Conservation (phyloP, 1,139 yeast species). For the Cylindricascospora bacillispora region DNA sequence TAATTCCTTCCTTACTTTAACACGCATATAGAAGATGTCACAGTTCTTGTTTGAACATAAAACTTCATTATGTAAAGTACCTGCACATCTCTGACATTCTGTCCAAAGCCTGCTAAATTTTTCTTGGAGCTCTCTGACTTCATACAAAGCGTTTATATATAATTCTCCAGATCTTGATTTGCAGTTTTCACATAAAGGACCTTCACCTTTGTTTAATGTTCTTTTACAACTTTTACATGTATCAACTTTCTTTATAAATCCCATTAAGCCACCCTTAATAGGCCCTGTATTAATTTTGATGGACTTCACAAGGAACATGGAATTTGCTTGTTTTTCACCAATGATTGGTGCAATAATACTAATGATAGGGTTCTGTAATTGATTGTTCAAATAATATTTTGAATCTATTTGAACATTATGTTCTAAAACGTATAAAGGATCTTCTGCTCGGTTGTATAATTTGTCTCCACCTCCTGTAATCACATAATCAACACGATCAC, state of each 20-base stretch:
- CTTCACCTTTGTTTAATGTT: constrained; percentile 60
- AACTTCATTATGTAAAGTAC: constrained; percentile 90
- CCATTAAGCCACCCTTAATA: constrained; percentile 66
- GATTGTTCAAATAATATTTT: constrained; percentile 86
- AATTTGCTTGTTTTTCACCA: constrained; percentile 75
- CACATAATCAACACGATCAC: constrained; percentile 97
- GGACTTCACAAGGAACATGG: constrained; percentile 49
- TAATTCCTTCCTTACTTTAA: constrained; percentile 84
- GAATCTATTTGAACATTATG: constrained; percentile 90
- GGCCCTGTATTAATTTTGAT: constrained; percentile 39
- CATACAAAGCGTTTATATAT: constrained; percentile 67
- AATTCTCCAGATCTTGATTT: constrained; percentile 58
- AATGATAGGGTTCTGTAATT: constrained; percentile 79
- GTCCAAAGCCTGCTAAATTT: constrained; percentile 92
- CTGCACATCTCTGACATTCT: constrained; percentile 96
- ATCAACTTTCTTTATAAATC: constrained; percentile 80
- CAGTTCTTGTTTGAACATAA: constrained; percentile 92
- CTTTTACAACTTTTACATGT: constrained; percentile 81
- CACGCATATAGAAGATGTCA: constrained; percentile 95
- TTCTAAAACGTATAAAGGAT: constrained; percentile 85
- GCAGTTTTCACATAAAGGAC: constrained; percentile 79
- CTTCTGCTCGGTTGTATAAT: constrained; percentile 92
- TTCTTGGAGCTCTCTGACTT: constrained; percentile 67
- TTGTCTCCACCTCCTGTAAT: constrained; percentile 81
- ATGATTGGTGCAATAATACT: constrained; percentile 93